These are phyloP conservation scores for Physaria fendleri DNA, from an alignment of 345 rosid genomes.

Conservation along the genomic window DNA sequence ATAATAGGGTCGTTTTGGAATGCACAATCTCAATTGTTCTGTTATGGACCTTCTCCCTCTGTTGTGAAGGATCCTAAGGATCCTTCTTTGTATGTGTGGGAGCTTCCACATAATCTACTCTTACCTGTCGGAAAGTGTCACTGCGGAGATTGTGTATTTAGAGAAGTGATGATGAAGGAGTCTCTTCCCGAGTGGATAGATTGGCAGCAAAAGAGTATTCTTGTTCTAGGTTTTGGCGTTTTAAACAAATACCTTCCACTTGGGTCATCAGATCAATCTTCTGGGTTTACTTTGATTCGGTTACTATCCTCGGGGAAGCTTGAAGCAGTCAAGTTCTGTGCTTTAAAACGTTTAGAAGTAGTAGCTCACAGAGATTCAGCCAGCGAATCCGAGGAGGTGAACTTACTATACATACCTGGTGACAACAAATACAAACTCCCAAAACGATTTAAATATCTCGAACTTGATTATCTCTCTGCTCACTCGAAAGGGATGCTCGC, in stretches of 20 bases:
- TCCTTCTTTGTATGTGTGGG: conserved; percentile 50
- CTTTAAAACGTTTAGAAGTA: conserved; percentile 21
- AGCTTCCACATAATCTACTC: conserved; percentile 46
- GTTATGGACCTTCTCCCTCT: conserved; percentile 55
- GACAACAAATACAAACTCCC: conserved; percentile 40
- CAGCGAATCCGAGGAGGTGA: conserved; percentile 20
- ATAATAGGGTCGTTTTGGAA: conserved; percentile 69
- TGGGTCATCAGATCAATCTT: conserved; percentile 35
- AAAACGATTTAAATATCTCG: conserved; percentile 40
- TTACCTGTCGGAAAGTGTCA: conserved; percentile 42
- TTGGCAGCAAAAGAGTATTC: conserved; percentile 57
- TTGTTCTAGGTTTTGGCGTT: conserved; percentile 57
- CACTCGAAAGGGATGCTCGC: conserved; percentile 42
- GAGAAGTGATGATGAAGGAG: conserved; percentile 39
- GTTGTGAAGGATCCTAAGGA: conserved; percentile 25
- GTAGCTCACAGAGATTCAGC: conserved; percentile 32
- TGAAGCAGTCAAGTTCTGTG: conserved; percentile 46
- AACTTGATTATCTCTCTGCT: conserved; percentile 44
- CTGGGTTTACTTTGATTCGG: conserved; percentile 61
- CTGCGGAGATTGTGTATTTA: conserved; percentile 54
- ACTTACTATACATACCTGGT: conserved; percentile 33
- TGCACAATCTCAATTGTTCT: conserved; percentile 52
- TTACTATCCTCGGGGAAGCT: conserved; percentile 65
- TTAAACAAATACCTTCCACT: conserved; percentile 36
- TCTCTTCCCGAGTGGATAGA: conserved; percentile 55